phyloP scores from a whole-genome alignment of 2,329 filamentous ascomycete genomes.

The Talaromyces sp. region DNA sequence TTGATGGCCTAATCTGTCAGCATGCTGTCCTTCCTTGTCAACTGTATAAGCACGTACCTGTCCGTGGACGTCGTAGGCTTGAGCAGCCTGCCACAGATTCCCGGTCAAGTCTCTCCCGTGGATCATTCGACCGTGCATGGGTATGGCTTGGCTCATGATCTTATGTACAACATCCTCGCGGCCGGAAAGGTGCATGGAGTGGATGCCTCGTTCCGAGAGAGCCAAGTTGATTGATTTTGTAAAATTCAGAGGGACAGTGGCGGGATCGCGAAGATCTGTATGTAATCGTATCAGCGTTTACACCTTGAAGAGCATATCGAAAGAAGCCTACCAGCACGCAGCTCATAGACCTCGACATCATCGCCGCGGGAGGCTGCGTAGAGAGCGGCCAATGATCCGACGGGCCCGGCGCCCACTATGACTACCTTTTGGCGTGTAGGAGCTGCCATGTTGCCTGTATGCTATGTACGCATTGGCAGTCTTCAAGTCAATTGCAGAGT shows the following conservation, averaged over 20 bases:
- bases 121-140: constrained; percentile 96
- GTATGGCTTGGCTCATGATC: constrained; percentile 75
- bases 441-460: constrained; percentile 1
- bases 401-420: constrained; percentile 87
- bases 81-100: constrained; percentile 69
- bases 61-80: constrained; percentile 86
- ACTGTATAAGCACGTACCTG: constrained; percentile 55
- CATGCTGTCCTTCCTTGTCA: not conserved
- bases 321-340: constrained; percentile 72
- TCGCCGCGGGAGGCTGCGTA: constrained; percentile 88
- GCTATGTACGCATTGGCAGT: not conserved
- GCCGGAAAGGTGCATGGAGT: constrained; percentile 72
- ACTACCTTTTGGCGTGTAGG: constrained; percentile 62
- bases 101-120: constrained; percentile 67
- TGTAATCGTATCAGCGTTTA: not conserved
- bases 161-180: constrained; percentile 66
- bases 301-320: not conserved
- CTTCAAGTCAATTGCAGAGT: not conserved
- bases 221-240: constrained; percentile 98
- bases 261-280: constrained; percentile 78
- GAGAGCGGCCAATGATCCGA: constrained; percentile 84
- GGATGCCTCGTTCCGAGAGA: constrained; percentile 87
- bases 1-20: constrained; percentile 63
- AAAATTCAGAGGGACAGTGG: constrained; percentile 84
- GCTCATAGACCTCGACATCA: constrained; percentile 89